Evolutionary conservation across 2,329 filamentous ascomycete genomes (phyloP), one percentile per base, ranked within the genome.

Genomic region (Cercospora nicotianae): DNA sequence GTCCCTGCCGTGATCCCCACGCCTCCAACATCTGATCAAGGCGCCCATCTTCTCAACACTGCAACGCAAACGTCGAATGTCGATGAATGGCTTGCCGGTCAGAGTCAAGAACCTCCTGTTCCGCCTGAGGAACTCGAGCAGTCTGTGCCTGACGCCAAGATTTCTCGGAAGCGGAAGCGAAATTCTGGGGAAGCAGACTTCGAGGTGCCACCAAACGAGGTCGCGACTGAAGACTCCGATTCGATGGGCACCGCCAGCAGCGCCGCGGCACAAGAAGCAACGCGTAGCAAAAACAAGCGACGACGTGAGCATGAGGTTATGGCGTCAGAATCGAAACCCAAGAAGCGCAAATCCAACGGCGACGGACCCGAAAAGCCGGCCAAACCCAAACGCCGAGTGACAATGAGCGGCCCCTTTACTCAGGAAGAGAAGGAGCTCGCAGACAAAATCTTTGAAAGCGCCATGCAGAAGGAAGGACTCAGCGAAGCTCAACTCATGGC

Each of bases 361-460:
- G 55, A 57, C 26, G 59, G 63, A 39, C 18, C 48, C 20, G 20
- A 55, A 59, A 31, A 20, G 31, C 28, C 55, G 20, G 23, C 53
- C 16, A 45, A 63, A 42, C 33, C 62, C 31, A 58, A 59, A 55
- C 53, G 33, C 6, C n/a, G 36, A 55, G 60, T 61, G 12, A 65
- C 59, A 7, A 65, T 65, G 57, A 68, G 63, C 16, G 67, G 67
- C 28, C 60, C 63, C 28, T 72, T 72, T 57, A 70, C 71, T 18
- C 45, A 28, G 10, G 63, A 69, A 16, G 76, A 78, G 60, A 76
- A 74, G 63, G 70, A 65, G 3, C 67, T 70, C 18, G 70, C 71
- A 20, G 76, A 77, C 60, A 63, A 67, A 2, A 65, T 78, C 8
- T 76, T 77, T 61, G 62, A 70, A 6, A 67, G 73, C 20, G 60